Evolutionary conservation across 768 basidiomycete genomes (phyloP).

Genomic region (Boletus rufocinnamomeus): DNA sequence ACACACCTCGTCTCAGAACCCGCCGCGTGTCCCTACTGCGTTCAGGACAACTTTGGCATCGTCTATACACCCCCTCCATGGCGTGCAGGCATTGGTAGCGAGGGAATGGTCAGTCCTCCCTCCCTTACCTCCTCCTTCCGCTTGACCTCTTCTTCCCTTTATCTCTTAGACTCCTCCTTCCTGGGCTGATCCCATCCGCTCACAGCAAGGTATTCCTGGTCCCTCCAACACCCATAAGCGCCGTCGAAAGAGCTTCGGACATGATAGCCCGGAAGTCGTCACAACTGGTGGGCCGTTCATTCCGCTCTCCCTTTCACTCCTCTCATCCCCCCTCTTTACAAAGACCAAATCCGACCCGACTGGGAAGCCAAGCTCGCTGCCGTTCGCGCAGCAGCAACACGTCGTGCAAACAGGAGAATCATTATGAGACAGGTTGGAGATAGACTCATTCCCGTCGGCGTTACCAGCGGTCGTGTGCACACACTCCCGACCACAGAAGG

Average conservation of each 20-base stretch:
- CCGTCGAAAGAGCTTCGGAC: constrained; percentile 86
- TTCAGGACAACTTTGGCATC: constrained; percentile 95
- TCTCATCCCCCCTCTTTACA: constrained; percentile 9
- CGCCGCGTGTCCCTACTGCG: constrained; percentile 96
- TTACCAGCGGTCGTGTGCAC: constrained; percentile 85
- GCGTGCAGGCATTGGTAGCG: constrained; percentile 78
- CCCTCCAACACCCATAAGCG: constrained; percentile 59
- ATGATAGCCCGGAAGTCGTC: constrained; percentile 87
- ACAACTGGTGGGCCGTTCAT: constrained; percentile 66
- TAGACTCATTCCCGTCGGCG: constrained; percentile 93
- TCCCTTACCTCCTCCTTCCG: neutral
- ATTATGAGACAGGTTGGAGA: constrained; percentile 99
- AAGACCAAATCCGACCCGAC: constrained; percentile 96
- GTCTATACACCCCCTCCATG: constrained; percentile 82
- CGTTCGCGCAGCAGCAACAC: constrained; percentile 92
- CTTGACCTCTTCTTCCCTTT: constrained; percentile 1
- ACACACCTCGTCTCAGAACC: constrained; percentile 97
- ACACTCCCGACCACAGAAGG: constrained; percentile 60
- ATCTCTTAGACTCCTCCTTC: constrained; percentile 39
- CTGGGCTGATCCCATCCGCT: constrained; percentile 57
- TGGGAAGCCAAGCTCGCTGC: constrained; percentile 97
- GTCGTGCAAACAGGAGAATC: constrained; percentile 93
- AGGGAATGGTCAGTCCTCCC: constrained; percentile 57
- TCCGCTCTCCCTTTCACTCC: constrained; percentile 3
- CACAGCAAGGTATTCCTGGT: constrained; percentile 41